These are phyloP conservation scores for Colletotrichum lini DNA, from an alignment of 2,329 filamentous ascomycete species.

Conservation along the genomic window DNA sequence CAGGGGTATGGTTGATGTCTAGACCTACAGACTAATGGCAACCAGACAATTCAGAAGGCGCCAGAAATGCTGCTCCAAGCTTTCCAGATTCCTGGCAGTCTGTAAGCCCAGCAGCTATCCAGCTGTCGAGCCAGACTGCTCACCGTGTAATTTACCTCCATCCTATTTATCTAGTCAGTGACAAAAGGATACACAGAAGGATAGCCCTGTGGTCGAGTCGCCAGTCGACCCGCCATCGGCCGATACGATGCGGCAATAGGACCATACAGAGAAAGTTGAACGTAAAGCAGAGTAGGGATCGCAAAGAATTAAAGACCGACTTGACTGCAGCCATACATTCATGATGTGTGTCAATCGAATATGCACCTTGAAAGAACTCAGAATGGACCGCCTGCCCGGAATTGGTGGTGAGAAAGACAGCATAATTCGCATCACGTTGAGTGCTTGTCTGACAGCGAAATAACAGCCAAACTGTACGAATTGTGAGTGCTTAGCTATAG, in stretches of 20 bases:
- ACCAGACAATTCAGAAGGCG: too few species aligned
- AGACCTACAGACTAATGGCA: too few species aligned
- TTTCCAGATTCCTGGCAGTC: too few species aligned
- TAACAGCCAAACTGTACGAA: conserved; percentile 69
- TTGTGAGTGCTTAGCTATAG: conserved; percentile 64
- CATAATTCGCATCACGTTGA: conserved; percentile 62
- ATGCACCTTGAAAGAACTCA: conserved; percentile 66
- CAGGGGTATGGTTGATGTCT: too few species aligned
- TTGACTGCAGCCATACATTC: conserved; percentile 68
- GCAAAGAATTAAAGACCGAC: conserved; percentile 66
- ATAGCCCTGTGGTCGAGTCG: too few species aligned
- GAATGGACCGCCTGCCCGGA: conserved; percentile 67
- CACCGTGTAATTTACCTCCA: too few species aligned
- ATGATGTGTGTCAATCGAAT: conserved; percentile 65
- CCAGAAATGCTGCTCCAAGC: too few species aligned
- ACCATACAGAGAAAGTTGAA: conserved; percentile 69
- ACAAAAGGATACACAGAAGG: too few species aligned
- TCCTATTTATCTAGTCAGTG: too few species aligned
- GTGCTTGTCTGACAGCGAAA: conserved; percentile 67
- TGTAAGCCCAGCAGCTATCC: too few species aligned
- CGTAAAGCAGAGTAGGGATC: conserved; percentile 69
- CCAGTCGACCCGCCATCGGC: too few species aligned
- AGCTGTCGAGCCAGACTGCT: too few species aligned
- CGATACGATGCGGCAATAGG: conserved; percentile 57
- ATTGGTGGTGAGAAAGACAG: conserved; percentile 63